These are phyloP conservation scores for Filobasidium floriforme DNA, from an alignment of 768 basidiomycete genomes.

Conservation along the genomic window DNA sequence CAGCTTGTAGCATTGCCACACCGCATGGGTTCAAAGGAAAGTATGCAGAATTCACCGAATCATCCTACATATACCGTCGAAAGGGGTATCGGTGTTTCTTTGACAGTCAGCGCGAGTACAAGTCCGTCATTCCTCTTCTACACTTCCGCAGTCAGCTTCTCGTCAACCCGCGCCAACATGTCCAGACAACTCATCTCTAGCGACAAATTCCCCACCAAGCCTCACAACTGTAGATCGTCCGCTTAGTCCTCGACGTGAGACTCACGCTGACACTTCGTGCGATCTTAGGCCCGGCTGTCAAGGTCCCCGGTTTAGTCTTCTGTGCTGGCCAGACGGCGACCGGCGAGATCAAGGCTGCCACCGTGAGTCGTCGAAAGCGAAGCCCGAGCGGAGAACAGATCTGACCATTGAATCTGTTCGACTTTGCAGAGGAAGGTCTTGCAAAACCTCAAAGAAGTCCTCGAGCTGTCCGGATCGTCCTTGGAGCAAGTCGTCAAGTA, in stretches of 20 bases:
- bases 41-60: neutral
- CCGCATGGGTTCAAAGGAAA: neutral
- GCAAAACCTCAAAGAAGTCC: slow-evolving; percentile 30
- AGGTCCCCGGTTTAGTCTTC: slow-evolving; percentile 37
- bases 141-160: neutral
- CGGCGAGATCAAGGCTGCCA: slow-evolving; percentile 34
- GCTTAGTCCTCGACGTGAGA: neutral
- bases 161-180: slow-evolving; percentile 18
- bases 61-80: neutral
- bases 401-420: no score
- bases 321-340: slow-evolving; percentile 33
- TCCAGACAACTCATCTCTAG: slow-evolving; percentile 29
- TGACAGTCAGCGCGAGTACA: no score
- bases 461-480: slow-evolving; percentile 32
- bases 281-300: slow-evolving; percentile 31
- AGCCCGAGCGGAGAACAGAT: neutral
- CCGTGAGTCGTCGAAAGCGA: slow-evolving; percentile 24
- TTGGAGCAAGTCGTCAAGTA: slow-evolving; percentile 29
- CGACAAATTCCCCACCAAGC: slow-evolving; percentile 37
- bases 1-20: neutral
- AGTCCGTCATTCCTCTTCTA: no score
- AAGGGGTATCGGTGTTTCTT: no score
- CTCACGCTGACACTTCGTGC: neutral
- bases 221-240: slow-evolving; percentile 33
- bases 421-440: slow-evolving; percentile 14